Base-by-base conservation (phyloP, 2,329 filamentous ascomycete species). In the Colletotrichum sp. region DNA sequence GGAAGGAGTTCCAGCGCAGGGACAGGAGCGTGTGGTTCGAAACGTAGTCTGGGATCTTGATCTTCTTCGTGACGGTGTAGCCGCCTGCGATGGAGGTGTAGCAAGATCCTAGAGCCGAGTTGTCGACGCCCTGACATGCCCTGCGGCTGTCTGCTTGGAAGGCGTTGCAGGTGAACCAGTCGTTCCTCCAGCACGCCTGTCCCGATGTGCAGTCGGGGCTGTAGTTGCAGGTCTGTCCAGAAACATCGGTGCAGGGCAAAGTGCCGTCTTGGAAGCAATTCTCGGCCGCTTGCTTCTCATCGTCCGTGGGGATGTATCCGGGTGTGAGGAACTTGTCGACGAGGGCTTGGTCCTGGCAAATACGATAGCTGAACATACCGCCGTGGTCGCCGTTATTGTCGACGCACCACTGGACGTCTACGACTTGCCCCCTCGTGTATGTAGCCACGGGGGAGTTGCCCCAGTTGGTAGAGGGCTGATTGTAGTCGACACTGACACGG, bases 321-420 rank as follows among this genome's bases (percentile, higher is more conserved):
- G 88, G 84, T 1, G 86, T 85, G 3, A 89, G 80, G 78, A 91
- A 86, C 77, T 88, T 87, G 82, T 89, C 84, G 34, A 90, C 87
- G 0, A 91, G 80, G 0, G 80, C 82, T 77, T 90, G 88, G 77
- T 91, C 82, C 76, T 88, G 85, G 78, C 89, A 91, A 76, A 90
- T 86, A 12, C 89, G 87, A 80, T 89, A 91, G 78, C 81, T 85
- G 80, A 90, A 91, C 88, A 90, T 90, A 80, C 89, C 89, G 30
- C 89, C 88, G 76, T 91, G 89, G 77, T 91, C 89, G 0, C 89
- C 89, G 77, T 90, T 91, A 80, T 89, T 82, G 78, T 91, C 89
- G 21, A 90, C 85, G 68, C 89, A 91, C 89, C 89, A 91, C 79
- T 89, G 82, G 0, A 90, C 89, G 28, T 89, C 86, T 28, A 90